A percentile compares a stretch with the other conserved stretches of the same genome.
phyloP scores from a whole-genome alignment of 805 yeast species.

The Ogataea nitratoaversa region DNA sequence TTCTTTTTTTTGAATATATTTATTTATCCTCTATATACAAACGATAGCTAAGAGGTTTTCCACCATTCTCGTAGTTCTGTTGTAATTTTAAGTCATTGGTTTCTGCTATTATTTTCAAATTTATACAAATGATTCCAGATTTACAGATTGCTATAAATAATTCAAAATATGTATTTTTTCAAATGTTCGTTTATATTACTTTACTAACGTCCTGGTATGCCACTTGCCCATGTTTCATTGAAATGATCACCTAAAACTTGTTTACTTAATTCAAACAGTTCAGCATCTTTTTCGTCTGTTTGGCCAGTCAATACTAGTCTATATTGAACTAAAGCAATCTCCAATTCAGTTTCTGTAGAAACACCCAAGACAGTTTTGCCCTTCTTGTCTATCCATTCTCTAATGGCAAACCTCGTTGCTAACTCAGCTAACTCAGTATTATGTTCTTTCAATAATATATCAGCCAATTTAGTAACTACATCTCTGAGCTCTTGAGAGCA shows the following conservation, averaged over 20 bases:
- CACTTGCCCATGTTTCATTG: constrained; percentile 62
- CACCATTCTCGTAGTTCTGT: constrained; percentile 1
- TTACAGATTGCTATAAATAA: too few species aligned
- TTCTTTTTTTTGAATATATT: too few species aligned
- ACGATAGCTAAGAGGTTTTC: too few species aligned
- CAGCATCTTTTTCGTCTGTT: constrained; percentile 39
- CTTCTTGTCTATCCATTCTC: constrained; percentile 45
- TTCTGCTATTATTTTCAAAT: constrained; percentile 1
- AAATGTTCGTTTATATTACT: too few species aligned
- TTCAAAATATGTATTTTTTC: too few species aligned
- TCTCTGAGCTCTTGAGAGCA: constrained; percentile 55
- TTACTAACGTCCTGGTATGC: constrained; percentile 17
- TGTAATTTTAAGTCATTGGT: background rate
- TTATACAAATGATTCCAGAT: too few species aligned
- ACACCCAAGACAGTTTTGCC: constrained; percentile 79
- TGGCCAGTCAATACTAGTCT: constrained; percentile 39
- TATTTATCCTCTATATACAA: too few species aligned
- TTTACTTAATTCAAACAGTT: constrained; percentile 40
- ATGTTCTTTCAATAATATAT: constrained; percentile 31
- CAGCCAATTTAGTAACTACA: constrained; percentile 45
- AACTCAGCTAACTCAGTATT: constrained; percentile 73
- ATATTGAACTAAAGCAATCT: constrained; percentile 56
- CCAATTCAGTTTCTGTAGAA: constrained; percentile 58
- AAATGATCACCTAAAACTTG: constrained; percentile 46
- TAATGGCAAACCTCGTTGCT: constrained; percentile 72